Evolutionary conservation across 2,329 filamentous ascomycete genomes (phyloP), one percentile per base, ranked within the genome.

Genomic region (Zymoseptoria tritici): DNA sequence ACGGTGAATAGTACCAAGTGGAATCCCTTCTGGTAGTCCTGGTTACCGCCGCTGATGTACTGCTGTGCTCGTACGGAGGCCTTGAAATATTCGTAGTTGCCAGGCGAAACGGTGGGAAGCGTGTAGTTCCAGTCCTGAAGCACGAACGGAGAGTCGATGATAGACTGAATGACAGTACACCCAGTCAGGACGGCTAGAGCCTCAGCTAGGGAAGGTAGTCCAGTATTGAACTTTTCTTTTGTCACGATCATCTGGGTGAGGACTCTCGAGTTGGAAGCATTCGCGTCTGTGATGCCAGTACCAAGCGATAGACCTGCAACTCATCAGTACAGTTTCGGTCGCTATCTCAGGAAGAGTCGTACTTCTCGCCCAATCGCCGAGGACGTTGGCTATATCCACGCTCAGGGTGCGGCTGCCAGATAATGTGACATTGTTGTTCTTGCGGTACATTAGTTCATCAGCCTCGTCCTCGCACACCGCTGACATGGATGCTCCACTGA

Each of bases 151-250:
- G 86, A 76, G 58, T 83, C 79, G 8, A 82, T 73, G 2, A 84
- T 75, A 8, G 83, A 80, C 51, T 85, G 77, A 8, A 91, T 79
- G 0, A 91, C 72, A 0, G 87, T 90, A 42, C 83, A 85, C 3
- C 84, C 83, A 0, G 83, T 81, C 66, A 91, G 80, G 0, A 90
- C 87, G 0, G 89, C 87, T 0, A 94, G 71, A 0, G 86, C 86
- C 72, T 94, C 90, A 0, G 84, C 85, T n/a, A 89, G 79, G 2
- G 85, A 89, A 0, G 90, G 90, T 0, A 86, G 72, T 0, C 53
- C 46, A 20, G 77, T 72, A 36, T 80, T 76, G 0, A 90, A 77
- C 8, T 73, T 64, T 1, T 70, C 65, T 1, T 58, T 56, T 0
- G 71, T 70, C 1, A 79, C 62, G 19, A 79, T 75, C 49, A 79